Percentiles rank a stretch among this genome's conserved stretches.
Evolutionary conservation across 106 monocot genomes (phyloP).

Genomic region (Platanthera zijinensis): DNA sequence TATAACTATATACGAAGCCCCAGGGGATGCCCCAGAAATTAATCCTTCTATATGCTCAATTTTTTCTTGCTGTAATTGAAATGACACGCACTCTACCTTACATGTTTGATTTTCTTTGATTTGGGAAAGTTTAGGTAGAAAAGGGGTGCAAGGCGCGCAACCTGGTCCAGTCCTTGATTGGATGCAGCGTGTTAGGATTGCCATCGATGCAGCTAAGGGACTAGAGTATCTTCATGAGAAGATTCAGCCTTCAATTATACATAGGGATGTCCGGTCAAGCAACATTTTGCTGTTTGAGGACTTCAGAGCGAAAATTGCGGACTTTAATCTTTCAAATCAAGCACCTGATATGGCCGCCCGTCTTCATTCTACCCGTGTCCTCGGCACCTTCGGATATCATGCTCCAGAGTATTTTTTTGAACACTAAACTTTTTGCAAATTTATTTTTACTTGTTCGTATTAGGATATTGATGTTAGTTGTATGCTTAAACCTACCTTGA

Average conservation of each 20-base stretch:
- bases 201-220: constrained; percentile 90
- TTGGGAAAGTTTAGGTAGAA: constrained; percentile 45
- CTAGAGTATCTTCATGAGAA: constrained; percentile 95
- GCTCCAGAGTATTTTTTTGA: constrained; percentile 66
- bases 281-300: constrained; percentile 89
- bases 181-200: constrained; percentile 83
- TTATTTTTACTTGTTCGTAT: neutral
- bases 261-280: constrained; percentile 87
- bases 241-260: constrained; percentile 73
- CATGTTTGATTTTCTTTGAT: neutral
- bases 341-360: constrained; percentile 95
- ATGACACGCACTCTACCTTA: neutral
- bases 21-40: no score
- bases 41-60: neutral
- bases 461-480: neutral
- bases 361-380: constrained; percentile 90
- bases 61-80: neutral
- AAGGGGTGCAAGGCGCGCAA: constrained; percentile 92
- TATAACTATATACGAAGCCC: no score
- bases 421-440: neutral
- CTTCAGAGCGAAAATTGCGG: constrained; percentile 86
- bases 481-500: neutral
- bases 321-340: constrained; percentile 92
- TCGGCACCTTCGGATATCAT: constrained; percentile 95
- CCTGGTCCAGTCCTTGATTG: constrained; percentile 86